A percentile compares a stretch with the other conserved stretches of the same genome.
Conservation (phyloP, 345 rosid species). For the Hevea brasiliensis region DNA sequence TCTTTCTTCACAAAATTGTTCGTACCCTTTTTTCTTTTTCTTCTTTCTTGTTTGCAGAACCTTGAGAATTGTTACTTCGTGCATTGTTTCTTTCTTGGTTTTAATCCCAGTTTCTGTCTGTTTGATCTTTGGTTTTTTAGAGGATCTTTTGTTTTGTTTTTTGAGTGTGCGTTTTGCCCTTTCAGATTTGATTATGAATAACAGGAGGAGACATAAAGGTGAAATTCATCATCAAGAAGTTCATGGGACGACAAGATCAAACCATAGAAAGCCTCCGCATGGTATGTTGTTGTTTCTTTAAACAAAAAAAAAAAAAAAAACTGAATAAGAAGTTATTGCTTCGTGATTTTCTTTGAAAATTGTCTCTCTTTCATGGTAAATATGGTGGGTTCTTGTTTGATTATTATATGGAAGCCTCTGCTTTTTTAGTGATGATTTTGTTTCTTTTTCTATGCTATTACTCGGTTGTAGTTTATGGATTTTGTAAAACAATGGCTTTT, state of each 20-base stretch:
- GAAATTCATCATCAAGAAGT: conserved; percentile 17
- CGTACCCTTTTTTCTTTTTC: background rate
- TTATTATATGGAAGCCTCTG: conserved; percentile 16
- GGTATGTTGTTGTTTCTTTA: conserved; percentile 9
- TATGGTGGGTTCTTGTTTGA: background rate
- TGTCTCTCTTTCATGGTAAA: background rate
- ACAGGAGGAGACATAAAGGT: conserved; percentile 26
- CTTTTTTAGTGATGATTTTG: background rate
- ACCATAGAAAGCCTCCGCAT: conserved; percentile 23
- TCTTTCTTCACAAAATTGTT: background rate
- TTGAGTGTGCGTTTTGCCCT: background rate
- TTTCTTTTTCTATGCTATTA: background rate
- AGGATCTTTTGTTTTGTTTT: background rate
- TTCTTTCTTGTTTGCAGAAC: background rate
- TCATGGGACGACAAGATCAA: conserved; percentile 19
- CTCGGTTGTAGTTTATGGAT: background rate
- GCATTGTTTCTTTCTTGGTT: background rate
- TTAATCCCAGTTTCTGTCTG: background rate
- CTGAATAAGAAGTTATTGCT: background rate
- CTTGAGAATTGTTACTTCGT: background rate
- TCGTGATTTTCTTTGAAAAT: background rate
- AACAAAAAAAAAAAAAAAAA: background rate
- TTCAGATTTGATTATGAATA: conserved; percentile 9
- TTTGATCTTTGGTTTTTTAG: too few species aligned
- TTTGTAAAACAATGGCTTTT: conserved; percentile 1